A percentile compares a stretch with the other conserved stretches of the same genome.
These are phyloP conservation scores for Botrytis fabae DNA, from an alignment of 2,329 filamentous ascomycete genomes.

Conservation along the genomic window DNA sequence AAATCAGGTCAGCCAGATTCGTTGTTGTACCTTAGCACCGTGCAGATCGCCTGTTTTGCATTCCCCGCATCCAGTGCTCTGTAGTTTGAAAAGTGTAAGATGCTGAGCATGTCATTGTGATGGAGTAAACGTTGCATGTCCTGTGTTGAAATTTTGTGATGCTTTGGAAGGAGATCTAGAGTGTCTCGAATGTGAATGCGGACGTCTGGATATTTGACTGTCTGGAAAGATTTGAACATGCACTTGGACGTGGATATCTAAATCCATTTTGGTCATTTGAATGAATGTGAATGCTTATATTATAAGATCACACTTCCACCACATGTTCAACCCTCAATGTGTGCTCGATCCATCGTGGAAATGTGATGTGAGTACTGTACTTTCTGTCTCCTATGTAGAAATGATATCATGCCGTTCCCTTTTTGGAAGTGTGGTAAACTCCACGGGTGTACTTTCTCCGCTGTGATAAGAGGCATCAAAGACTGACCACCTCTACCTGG, in stretches of 20 bases:
- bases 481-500: no score
- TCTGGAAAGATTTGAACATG: neutral
- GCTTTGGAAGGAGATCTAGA: neutral
- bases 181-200: neutral
- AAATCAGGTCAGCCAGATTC: conserved; percentile 19
- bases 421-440: no score
- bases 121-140: neutral
- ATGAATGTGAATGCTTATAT: neutral
- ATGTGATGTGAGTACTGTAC: neutral
- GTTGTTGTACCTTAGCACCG: conserved; percentile 10
- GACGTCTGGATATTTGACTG: neutral
- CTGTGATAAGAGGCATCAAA: neutral
- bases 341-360: neutral
- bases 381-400: neutral
- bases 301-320: neutral
- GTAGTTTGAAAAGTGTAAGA: neutral
- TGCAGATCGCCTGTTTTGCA: conserved; percentile 19
- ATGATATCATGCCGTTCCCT: neutral
- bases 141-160: neutral
- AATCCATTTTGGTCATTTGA: neutral
- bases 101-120: neutral
- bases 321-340: neutral
- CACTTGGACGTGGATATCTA: neutral
- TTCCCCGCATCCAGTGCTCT: conserved; percentile 2
- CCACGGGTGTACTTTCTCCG: neutral